Evolutionary conservation across 306 rosid species (phyloP), one percentile per base, ranked within the genome.

Genomic region (Erythrophleum fordii): DNA sequence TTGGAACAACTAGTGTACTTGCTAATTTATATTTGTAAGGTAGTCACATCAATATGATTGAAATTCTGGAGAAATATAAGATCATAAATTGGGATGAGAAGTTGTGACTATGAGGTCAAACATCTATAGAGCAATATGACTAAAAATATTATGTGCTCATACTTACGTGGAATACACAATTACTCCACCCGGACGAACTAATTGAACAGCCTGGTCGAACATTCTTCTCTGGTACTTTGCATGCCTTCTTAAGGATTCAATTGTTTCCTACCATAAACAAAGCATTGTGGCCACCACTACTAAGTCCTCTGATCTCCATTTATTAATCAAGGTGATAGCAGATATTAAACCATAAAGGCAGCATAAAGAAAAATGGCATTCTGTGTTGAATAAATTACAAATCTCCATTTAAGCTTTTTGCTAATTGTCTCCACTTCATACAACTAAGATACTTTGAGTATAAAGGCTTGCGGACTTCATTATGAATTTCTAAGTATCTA

Each of bases 121-220:
- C 59, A 66, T 61, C 70, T 16, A 41, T 2, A 48, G 17, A 52
- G 65, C 31, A 60, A 78, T 6, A 39, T 39, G 74, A 85, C 41
- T 37, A 76, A 76, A 28, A 86, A 80, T 74, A 77, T 52, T 18
- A 65, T 23, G 34, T 75, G 80, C 34, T 45, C 55, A 80, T 66
- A 83, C 98, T 89, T 58, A 95, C 99, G 98, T 95, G 83, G 99
- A 95, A 84, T 95, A 95, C 59, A 95, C 96, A 17, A 95, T 79
- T 35, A 93, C 92, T 61, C 99, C 98, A 49, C 98, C 98, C 0
- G 96, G 89, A 20, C 93, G 89, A 79, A 86, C 97, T 80, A 95
- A 80, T 79, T 91, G 97, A 82, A 90, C 96, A 76, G 98, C 99
- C 83, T 95, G 99, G 80, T 95, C 97, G 76, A 95, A 87, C 98